Conservation (phyloP, 2,329 filamentous ascomycete genomes). For the Talaromyces marneffei region DNA sequence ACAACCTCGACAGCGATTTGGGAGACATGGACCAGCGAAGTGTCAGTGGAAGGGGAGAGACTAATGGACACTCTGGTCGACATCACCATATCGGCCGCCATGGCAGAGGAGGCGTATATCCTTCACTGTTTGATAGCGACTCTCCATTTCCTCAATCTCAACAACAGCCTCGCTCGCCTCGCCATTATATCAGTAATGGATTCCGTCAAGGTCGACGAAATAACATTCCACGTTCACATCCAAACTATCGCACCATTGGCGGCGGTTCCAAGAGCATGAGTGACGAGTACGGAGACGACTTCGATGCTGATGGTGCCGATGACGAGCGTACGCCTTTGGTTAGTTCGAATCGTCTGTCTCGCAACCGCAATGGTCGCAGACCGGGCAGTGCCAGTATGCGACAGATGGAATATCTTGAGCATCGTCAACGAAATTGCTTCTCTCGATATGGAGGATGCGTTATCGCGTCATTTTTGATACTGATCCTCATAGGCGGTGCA, state of each 20-base stretch:
- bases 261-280: slow-evolving; percentile 51
- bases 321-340: slow-evolving; percentile 85
- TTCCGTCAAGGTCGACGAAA: slow-evolving; percentile 63
- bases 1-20: slow-evolving; percentile 59
- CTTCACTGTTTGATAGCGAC: slow-evolving; percentile 69
- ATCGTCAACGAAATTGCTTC: slow-evolving; percentile 58
- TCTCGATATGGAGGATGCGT: slow-evolving; percentile 80
- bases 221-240: slow-evolving; percentile 62
- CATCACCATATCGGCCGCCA: slow-evolving; percentile 78
- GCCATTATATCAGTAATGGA: slow-evolving; percentile 45
- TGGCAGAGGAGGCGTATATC: slow-evolving; percentile 63
- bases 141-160: slow-evolving; percentile 59
- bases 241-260: slow-evolving; percentile 42
- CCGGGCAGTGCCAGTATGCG: slow-evolving; percentile 54
- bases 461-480: slow-evolving; percentile 72
- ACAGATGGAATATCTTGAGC: slow-evolving; percentile 68
- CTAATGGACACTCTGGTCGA: slow-evolving; percentile 56
- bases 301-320: slow-evolving; percentile 76
- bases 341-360: slow-evolving; percentile 53
- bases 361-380: slow-evolving; percentile 52
- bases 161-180: slow-evolving; percentile 57
- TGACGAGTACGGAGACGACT: slow-evolving; percentile 65
- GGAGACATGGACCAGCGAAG: slow-evolving; percentile 60
- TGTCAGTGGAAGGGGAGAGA: slow-evolving; percentile 56
- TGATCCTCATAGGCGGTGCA: slow-evolving; percentile 76